Conservation (phyloP, 1,284 basidiomycete species). For the Ustilago crameri region DNA sequence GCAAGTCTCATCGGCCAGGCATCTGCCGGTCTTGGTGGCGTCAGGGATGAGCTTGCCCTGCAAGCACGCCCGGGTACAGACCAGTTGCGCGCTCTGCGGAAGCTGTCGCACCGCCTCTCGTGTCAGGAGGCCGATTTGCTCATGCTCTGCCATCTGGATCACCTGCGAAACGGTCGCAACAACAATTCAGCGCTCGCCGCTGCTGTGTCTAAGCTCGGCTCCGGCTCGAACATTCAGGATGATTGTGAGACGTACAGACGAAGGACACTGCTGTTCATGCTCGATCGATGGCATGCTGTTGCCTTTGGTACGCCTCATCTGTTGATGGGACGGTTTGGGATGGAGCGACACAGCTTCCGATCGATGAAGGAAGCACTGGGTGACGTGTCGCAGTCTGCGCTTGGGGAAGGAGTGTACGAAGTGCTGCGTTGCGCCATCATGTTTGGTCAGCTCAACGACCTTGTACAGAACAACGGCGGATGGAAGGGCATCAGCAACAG, state of each 20-base stretch:
- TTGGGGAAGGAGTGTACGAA: conserved; percentile 36
- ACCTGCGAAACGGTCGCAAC: conserved; percentile 42
- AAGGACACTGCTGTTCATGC: conserved; percentile 42
- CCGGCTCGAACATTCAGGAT: conserved; percentile 18
- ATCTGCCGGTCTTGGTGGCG: conserved; percentile 25
- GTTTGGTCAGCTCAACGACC: conserved; percentile 46
- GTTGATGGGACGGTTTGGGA: conserved; percentile 38
- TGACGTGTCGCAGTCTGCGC: conserved; percentile 26
- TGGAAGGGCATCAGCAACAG: conserved; percentile 45
- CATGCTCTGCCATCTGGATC: conserved; percentile 54
- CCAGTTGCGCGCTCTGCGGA: conserved; percentile 24
- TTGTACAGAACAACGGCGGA: conserved; percentile 40
- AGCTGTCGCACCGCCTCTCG: conserved; percentile 25
- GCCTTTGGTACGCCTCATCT: conserved; percentile 46
- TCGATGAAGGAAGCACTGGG: conserved; percentile 42
- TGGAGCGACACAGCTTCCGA: conserved; percentile 39
- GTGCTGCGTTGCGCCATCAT: conserved; percentile 46
- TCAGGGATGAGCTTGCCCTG: conserved; percentile 18
- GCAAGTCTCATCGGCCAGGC: conserved; percentile 39
- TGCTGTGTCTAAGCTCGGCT: conserved; percentile 51
- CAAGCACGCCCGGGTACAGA: conserved; percentile 13
- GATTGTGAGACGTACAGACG: conserved; percentile 38
- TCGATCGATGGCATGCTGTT: conserved; percentile 54
- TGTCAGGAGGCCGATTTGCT: conserved; percentile 50
- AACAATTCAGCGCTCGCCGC: conserved; percentile 52